Evolutionary conservation across 2,329 filamentous ascomycete species (phyloP), one percentile per base, ranked within the genome.

Genomic region (Cordyceps cicadae): DNA sequence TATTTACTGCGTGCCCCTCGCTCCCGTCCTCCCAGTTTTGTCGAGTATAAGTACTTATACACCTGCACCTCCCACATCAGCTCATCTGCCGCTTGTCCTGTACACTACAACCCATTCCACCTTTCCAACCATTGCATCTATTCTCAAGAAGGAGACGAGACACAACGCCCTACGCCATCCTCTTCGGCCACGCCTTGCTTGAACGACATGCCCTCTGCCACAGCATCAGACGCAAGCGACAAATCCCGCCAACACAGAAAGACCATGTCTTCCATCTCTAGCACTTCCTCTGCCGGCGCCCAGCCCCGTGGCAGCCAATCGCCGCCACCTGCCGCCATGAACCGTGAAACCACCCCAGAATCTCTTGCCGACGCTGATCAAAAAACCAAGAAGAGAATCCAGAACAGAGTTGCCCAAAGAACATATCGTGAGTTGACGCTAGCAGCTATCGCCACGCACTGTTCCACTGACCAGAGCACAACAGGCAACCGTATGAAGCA

Each of bases 381-480:
- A 29, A 71, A 70, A 34, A 69, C 67, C n/a, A 71, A 71, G 66
- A 71, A 71, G 64, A 66, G 68, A 41, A 70, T 71, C 5, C 70
- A 71, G 59, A 71, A 71, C 54, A 61, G 70, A 14, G 68, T 71
- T 9, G 70, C 70, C 1, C 70, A 71, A 53, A 64, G 70, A 49
- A 68, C 69, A 37, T 72, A 72, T 50, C 70, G 70, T 72, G 64
- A 65, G 69, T 64, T 14, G 4, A 24, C 15, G 1, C 19, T 5
- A 37, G 7, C 12, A 24, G 29, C 19, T 50, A 57, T 41, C 29
- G 8, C 39, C 9, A 17, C 34, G 14, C n/a, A 37, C 26, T 46
- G 24, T 43, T 21, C 53, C 43, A 55, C 57, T 59, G 24, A 61
- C 54, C n/a, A 51, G 14, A 17, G 21, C 7, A 43, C 11, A 26